A percentile compares a stretch with the other conserved stretches of the same genome.
Conservation (phyloP, 192 early-diverging fungal genomes). For the Nowakowskiella sp. region DNA sequence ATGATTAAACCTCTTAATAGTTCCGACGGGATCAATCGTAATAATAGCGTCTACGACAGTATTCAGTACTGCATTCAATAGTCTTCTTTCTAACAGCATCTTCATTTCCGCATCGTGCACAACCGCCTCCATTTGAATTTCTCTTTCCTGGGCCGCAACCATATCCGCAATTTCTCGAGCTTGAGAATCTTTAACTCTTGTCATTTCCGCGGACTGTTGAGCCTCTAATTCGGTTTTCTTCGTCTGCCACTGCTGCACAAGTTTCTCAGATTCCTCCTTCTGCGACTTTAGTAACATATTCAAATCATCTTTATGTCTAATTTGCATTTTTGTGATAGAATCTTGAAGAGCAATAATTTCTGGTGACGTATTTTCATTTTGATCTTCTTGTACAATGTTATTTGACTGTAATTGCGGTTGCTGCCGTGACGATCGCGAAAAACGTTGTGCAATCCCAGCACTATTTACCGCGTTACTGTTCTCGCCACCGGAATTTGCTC, state of each 20-base stretch:
- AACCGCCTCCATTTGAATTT: slow-evolving; percentile 31
- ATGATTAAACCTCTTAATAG: slow-evolving; percentile 23
- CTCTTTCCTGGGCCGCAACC: slow-evolving; percentile 22
- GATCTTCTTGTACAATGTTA: no score
- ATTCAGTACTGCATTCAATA: slow-evolving; percentile 29
- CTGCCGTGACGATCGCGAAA: no score
- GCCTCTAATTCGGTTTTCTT: slow-evolving; percentile 10
- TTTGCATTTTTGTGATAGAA: background rate
- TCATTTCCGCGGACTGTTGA: slow-evolving; percentile 11
- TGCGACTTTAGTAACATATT: slow-evolving; percentile 1
- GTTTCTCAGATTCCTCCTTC: slow-evolving; percentile 15
- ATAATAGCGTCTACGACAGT: slow-evolving; percentile 29
- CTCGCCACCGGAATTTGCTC: no score
- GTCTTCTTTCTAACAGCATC: slow-evolving; percentile 23
- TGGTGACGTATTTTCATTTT: slow-evolving; percentile 4
- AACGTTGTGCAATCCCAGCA: no score
- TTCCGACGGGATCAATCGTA: slow-evolving; percentile 21
- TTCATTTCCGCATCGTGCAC: slow-evolving; percentile 30
- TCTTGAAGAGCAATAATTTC: background rate
- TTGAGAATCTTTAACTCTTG: slow-evolving; percentile 10
- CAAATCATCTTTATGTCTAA: slow-evolving; percentile 6
- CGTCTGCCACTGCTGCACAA: no score
- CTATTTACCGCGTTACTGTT: no score
- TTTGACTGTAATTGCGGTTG: no score
- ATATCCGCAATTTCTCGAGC: slow-evolving; percentile 12